A percentile compares a stretch with the other conserved stretches of the same genome.
These are phyloP conservation scores for Pseudozyma thailandica DNA, from an alignment of 1,284 basidiomycete species.

Conservation along the genomic window DNA sequence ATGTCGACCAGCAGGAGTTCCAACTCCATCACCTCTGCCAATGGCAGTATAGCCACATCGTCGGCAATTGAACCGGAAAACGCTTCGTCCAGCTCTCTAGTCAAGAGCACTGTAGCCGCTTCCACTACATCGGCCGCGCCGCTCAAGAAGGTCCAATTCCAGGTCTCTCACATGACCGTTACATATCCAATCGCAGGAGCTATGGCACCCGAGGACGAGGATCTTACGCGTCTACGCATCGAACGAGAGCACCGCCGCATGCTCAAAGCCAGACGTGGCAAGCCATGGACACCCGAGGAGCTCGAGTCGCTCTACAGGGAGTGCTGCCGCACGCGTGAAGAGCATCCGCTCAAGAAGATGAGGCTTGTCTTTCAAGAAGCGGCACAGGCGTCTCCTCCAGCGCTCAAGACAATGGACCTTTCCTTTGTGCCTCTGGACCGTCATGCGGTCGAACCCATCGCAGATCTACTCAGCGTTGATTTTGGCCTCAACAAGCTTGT, in stretches of 20 bases:
- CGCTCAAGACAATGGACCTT: slow-evolving; percentile 59
- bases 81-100: slow-evolving; percentile 6
- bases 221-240: slow-evolving; percentile 58
- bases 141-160: slow-evolving; percentile 64
- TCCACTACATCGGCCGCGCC: slow-evolving; percentile 49
- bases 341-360: slow-evolving; percentile 64
- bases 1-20: slow-evolving; percentile 9
- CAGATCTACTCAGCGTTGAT: slow-evolving; percentile 64
- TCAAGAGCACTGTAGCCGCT: slow-evolving; percentile 25
- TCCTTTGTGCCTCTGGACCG: slow-evolving; percentile 57
- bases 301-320: slow-evolving; percentile 64
- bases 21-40: slow-evolving; percentile 9
- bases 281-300: slow-evolving; percentile 57
- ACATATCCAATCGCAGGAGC: slow-evolving; percentile 64
- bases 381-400: slow-evolving; percentile 37
- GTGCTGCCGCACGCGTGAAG: slow-evolving; percentile 66
- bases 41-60: slow-evolving; percentile 3
- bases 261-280: slow-evolving; percentile 43
- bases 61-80: slow-evolving; percentile 15
- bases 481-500: slow-evolving; percentile 62
- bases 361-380: slow-evolving; percentile 59
- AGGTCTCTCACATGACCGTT: slow-evolving; percentile 58
- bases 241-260: slow-evolving; percentile 58
- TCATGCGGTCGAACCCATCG: slow-evolving; percentile 57
- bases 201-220: slow-evolving; percentile 59